Conservation (phyloP, 352 stramenopile genomes). For the Pythium folliculosum region DNA sequence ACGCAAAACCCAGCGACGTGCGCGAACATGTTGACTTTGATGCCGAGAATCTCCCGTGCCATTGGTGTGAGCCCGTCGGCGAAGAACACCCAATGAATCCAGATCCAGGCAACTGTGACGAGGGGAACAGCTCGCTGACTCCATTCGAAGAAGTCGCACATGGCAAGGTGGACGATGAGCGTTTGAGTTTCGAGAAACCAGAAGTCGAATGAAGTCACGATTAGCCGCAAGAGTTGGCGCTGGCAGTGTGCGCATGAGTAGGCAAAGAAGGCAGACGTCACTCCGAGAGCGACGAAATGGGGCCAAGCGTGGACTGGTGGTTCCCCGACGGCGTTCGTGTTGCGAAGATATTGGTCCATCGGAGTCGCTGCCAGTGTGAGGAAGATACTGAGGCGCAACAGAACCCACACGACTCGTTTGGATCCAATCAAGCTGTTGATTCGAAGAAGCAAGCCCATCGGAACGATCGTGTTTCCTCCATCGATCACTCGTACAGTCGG, state of each 20-base stretch:
- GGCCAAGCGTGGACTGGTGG: background rate
- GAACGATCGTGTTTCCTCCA: background rate
- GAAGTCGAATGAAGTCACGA: slow-evolving; percentile 26
- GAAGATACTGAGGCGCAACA: background rate
- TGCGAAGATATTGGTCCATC: background rate
- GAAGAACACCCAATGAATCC: slow-evolving; percentile 17
- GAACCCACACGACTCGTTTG: background rate
- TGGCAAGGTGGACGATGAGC: background rate
- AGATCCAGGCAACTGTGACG: slow-evolving; percentile 13
- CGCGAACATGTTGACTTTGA: slow-evolving; percentile 8
- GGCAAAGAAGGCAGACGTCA: background rate
- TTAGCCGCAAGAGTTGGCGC: background rate
- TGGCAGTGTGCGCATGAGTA: background rate
- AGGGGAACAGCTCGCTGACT: background rate
- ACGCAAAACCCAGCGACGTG: slow-evolving; percentile 8
- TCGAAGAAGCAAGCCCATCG: background rate
- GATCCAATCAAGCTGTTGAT: background rate
- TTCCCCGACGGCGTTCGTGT: background rate
- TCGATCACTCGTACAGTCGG: background rate
- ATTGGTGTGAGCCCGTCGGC: slow-evolving; percentile 16
- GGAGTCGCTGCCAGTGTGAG: slow-evolving; percentile 2
- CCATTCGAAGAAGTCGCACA: slow-evolving; percentile 20
- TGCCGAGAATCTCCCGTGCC: slow-evolving; percentile 11
- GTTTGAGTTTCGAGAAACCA: slow-evolving; percentile 16
- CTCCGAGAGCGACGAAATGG: background rate